Base-by-base conservation (phyloP, 2,329 filamentous ascomycete species). In the Exutisphaerella laricina region DNA sequence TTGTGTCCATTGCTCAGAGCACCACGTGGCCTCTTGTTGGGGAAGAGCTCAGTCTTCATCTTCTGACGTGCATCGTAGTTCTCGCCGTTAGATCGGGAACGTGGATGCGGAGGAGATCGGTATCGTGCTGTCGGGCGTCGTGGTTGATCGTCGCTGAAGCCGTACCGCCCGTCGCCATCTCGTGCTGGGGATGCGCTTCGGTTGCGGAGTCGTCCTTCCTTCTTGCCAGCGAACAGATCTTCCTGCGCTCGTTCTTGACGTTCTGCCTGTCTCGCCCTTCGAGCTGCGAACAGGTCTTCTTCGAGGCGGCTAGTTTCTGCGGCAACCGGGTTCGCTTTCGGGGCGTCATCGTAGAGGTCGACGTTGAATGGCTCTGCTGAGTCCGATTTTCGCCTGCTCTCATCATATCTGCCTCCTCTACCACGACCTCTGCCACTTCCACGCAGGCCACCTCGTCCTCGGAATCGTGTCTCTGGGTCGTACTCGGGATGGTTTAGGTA, bases 401-500 rank as follows among this genome's bases (percentile, higher is more conserved):
- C 50, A 38, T 60, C 61, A 32, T 63, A 51, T 68, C 63, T 60
- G 14, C 36, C 18, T 16, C 38, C 43, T 20, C 51, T 13, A 3
- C 46, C 42, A 10, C 47, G 16, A 18, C 68, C 25, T 29, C 43
- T 29, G 10, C 46, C 40, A 23, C 41, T 26, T 25, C 48, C 44
- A 26, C 46, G 43, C 29, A 17, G 23, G 18, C 46, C 30, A 29
- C 43, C 36, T 38, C 46, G 39, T 3, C 17, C 17, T 17, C 35
- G 21, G 75, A 49, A 80, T 71, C 79, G 77, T 67, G 86, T 88
- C 54, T 82, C 81, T 2, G 84, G 88, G 58, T 95, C 89, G 60
- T 88, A 80, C 56, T 95, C 86, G 1, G 90, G 90, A 56, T 97
- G 86, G 58, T 92, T 76, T 25, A 96, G 79, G 62, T 98, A 98